Base-by-base conservation (phyloP, 2,329 filamentous ascomycete species). In the Nigrospora sphaerica region DNA sequence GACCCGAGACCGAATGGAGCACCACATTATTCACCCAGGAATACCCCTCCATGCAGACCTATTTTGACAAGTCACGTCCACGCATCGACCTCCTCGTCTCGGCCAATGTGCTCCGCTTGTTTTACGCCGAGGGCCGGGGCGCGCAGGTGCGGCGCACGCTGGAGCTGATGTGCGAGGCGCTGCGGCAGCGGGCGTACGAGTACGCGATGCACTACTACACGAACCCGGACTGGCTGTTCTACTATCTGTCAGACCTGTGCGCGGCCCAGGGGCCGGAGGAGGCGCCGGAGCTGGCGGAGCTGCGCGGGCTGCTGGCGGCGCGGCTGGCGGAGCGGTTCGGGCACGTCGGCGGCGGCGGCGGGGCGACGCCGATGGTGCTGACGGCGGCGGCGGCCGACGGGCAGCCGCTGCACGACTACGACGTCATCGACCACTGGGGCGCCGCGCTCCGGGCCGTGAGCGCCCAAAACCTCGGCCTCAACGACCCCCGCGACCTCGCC, bases 181-280 rank as follows among this genome's bases (percentile, higher is more conserved):
- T 17, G 9, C 14, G 16, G 13, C 14, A 28, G 37, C 44, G 44
- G 14, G 44, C 44, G 16, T 46, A 46, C 38, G 38, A 28, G 11
- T 17, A 16, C 16, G 37, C n/a, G 10, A 35, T 18, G 35, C 35
- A 12, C 13, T 45, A 45, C 44, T 40, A 45, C 32, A 19, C 33
- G 13, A 19, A 40, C 31, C 44, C 36, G 44, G 44, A 45, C 44
- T 45, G 44, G 44, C 33, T 40, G 23, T 45, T 45, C 31, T 45
- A 45, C 44, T 34, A 45, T 36, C 44, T 45, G 23, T 32, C 44
- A 5, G 44, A 39, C 34, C 28, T 45, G 34, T 45, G 35, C 36
- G 9, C 41, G 12, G 13, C 13, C 16, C 16, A 19, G 14, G 14
- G 13, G 16, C 38, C 38, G 1, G 35, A 16, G 4, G n/a, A 17